Evolutionary conservation across 73 alveolate species (phyloP), one percentile per base, ranked within the genome.

Genomic region (Paramecium sexaurelia): DNA sequence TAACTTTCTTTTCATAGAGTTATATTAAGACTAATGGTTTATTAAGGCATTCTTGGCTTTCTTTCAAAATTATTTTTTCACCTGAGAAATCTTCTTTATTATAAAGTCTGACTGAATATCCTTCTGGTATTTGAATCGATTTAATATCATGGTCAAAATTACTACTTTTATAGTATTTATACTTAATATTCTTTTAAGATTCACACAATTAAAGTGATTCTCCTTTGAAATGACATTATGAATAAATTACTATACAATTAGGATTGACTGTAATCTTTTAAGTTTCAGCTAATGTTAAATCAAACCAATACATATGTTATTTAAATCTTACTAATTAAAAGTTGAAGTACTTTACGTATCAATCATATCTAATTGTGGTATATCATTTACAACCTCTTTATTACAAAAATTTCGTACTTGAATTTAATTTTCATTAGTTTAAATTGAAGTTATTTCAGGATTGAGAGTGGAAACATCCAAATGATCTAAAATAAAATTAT

Each of bases 121-220:
- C 86, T 71, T 71, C 9, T 6, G 86, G 86, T 11, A 71, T 36
- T 27, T 35, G 24, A 33, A 71, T 19, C 17, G 86, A 71, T 40
- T n/a, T 71, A 36, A 71, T 71, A 9, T 71, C 55, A 71, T 71
- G 86, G 26, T 71, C 55, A n/a, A 71, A 71, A 71, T 71, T 37
- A 6, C 86, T 71, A 71, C 11, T 9, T 33, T 19, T 27, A 71
- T 71, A 11, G 7, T 11, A 71, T 33, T 2, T 5, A 11, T 71
- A 71, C 86, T 71, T 61, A 33, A 71, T 37, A 8, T 71, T 32
- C 26, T 24, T 71, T 20, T 27, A 10, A 6, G 86, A 71, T 71
- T 71, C 51, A 20, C 86, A 71, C 9, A 71, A 17, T 71, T 71
- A 6, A 9, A 71, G 27, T 71, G 86, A 71, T 1, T 71, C 86